Percentiles rank a stretch among this genome's conserved stretches.
Evolutionary conservation across 495 filamentous ascomycete species (phyloP).

Genomic region (Penicillium subrubescens): DNA sequence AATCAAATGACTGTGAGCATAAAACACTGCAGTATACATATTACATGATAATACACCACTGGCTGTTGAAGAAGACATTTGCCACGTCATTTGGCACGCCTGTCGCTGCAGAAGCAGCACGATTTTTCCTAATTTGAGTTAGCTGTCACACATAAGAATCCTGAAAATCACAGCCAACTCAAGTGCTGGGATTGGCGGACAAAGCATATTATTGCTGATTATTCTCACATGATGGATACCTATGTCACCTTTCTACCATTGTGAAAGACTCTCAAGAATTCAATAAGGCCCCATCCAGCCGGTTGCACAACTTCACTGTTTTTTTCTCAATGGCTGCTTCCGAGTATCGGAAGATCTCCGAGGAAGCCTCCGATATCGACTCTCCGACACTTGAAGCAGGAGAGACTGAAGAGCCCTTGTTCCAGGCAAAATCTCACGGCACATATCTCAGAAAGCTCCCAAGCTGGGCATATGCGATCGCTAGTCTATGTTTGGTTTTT

Average conservation of each 20-base stretch:
- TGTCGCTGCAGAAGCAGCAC: not conserved
- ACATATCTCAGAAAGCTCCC: not conserved
- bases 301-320: not conserved
- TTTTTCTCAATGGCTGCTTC: not conserved
- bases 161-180: not conserved
- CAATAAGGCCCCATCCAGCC: not conserved
- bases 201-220: not conserved
- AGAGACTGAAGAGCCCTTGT: not conserved
- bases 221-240: not conserved
- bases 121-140: not conserved
- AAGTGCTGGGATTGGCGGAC: not conserved
- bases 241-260: not conserved
- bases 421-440: not conserved
- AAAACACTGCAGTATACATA: not conserved
- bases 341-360: constrained; percentile 3
- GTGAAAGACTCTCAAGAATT: not conserved
- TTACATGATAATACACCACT: not conserved
- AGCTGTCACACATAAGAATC: not conserved
- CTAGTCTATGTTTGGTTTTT: not conserved
- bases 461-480: not conserved
- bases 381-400: not conserved
- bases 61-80: not conserved
- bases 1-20: not conserved
- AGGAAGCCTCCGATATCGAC: not conserved
- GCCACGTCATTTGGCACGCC: not conserved